Evolutionary conservation across 257 asterid genomes (phyloP).

Genomic region (Ilex aquifolium): DNA sequence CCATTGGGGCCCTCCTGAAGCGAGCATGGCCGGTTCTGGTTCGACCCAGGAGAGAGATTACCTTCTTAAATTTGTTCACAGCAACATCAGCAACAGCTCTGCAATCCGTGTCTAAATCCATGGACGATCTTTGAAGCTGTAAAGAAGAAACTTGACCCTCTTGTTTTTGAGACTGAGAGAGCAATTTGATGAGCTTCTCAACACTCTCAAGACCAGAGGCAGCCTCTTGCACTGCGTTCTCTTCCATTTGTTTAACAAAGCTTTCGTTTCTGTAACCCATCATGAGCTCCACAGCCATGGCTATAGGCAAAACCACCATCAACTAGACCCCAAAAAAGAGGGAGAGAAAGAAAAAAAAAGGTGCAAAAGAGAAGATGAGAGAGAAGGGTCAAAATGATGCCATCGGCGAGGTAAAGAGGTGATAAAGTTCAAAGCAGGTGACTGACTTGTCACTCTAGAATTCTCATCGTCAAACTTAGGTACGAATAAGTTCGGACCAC

Average conservation of each 20-base stretch:
- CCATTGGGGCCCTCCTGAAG: constrained; percentile 61
- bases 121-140: constrained; percentile 3
- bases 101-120: constrained; percentile 32
- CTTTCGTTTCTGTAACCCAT: constrained; percentile 40
- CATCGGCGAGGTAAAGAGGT: constrained; percentile 25
- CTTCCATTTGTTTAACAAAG: constrained; percentile 33
- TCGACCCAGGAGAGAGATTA: constrained; percentile 56
- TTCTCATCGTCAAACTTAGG: not conserved
- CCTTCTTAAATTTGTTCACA: constrained; percentile 51
- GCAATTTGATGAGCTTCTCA: constrained; percentile 49
- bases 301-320: constrained; percentile 6
- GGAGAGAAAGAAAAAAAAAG: constrained; percentile 1
- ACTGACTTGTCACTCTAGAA: constrained; percentile 53
- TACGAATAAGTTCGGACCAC: too few species aligned
- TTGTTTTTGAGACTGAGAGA: constrained; percentile 27
- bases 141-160: constrained; percentile 13
- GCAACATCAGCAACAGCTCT: constrained; percentile 60
- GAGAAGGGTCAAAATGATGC: constrained; percentile 24
- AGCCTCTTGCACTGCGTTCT: constrained; percentile 49
- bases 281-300: constrained; percentile 85
- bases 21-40: constrained; percentile 90
- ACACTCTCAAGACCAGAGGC: constrained; percentile 71
- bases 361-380: not conserved
- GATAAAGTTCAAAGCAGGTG: constrained; percentile 60
- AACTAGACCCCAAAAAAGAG: not conserved